phyloP scores from a whole-genome alignment of 129 eudicot species.

The Helianthus annuus region HanXRQr2.0-SUNRISE NC_035447.2:1725169-1725668 shows the following conservation, averaged over 20 bases:
- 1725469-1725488: constrained; percentile 57
- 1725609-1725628: too few relatives aligned
- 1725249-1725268: constrained; percentile 17
- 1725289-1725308: constrained; percentile 48
- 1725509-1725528: constrained; percentile 54
- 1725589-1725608: too few relatives aligned
- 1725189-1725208: constrained; percentile 37
- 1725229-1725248: constrained; percentile 18
- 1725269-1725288: constrained; percentile 47
- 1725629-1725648: too few relatives aligned
- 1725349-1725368: constrained; percentile 49
- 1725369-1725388: constrained; percentile 44
- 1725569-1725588: too few relatives aligned
- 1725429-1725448: constrained; percentile 40
- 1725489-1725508: constrained; percentile 43
- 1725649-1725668: too few relatives aligned
- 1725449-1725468: constrained; percentile 25
- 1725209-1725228: constrained; percentile 40
- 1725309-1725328: constrained; percentile 46
- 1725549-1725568: constrained; percentile 46
- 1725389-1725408: constrained; percentile 62
- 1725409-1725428: constrained; percentile 47
- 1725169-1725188: constrained; percentile 22
- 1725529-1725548: constrained; percentile 51
- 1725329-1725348: constrained; percentile 27